Evolutionary conservation across 306 rosid genomes (phyloP).

Genomic region (Betula pendula): DNA sequence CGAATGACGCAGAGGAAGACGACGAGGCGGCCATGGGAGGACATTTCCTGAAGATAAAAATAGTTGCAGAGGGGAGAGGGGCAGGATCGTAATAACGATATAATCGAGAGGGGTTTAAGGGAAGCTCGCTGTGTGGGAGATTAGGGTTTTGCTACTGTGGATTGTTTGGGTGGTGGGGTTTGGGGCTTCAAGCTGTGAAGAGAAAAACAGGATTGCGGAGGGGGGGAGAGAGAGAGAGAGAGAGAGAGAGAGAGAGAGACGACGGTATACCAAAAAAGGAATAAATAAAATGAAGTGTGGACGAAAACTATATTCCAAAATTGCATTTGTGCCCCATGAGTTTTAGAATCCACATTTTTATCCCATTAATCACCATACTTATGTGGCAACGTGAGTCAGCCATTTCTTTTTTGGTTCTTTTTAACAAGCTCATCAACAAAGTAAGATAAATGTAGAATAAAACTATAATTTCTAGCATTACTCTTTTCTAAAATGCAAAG

Average conservation of each 20-base stretch:
- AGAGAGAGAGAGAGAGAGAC: conserved; percentile 15
- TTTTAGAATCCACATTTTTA: too few relatives aligned
- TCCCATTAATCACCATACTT: too few relatives aligned
- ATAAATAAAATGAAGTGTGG: conserved; percentile 9
- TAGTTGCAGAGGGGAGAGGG: conserved; percentile 19
- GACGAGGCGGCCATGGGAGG: conserved; percentile 23
- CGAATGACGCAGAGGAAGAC: conserved; percentile 15
- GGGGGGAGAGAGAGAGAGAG: not conserved
- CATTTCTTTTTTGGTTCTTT: too few relatives aligned
- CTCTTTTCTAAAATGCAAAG: too few relatives aligned
- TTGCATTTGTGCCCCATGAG: conserved; percentile 7
- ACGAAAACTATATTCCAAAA: conserved; percentile 7
- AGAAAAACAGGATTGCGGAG: conserved; percentile 29
- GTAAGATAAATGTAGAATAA: too few relatives aligned
- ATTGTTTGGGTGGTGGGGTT: conserved; percentile 1
- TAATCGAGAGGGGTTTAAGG: conserved; percentile 5
- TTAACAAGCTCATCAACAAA: too few relatives aligned
- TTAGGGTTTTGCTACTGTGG: conserved; percentile 34
- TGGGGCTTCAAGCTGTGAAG: conserved; percentile 29
- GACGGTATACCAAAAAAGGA: conserved; percentile 20
- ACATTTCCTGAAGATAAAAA: conserved; percentile 14
- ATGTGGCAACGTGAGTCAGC: too few relatives aligned
- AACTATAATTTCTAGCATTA: too few relatives aligned
- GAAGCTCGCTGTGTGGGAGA: not conserved
- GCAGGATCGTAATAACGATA: conserved; percentile 36